Conservation (phyloP, 371 early-diverging fungal genomes). For the Apophysomyces trapeziformis region DNA sequence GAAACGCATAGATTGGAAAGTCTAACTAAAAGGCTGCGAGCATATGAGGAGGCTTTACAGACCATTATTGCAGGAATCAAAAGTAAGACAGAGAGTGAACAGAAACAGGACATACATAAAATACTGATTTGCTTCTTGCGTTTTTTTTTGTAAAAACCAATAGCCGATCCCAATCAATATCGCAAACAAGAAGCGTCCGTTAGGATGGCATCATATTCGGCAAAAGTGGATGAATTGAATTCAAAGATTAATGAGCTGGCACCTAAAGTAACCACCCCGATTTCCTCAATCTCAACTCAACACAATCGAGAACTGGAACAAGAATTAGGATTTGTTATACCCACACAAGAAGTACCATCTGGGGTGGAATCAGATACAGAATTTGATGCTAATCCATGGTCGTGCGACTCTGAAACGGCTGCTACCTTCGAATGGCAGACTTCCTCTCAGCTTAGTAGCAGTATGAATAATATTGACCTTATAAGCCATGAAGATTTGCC, state of each 20-base stretch:
- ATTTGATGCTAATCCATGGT: conserved; percentile 53
- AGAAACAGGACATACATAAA: background rate
- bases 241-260: conserved; percentile 37
- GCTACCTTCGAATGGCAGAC: conserved; percentile 9
- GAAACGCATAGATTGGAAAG: background rate
- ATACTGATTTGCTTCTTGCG: background rate
- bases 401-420: conserved; percentile 22
- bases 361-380: conserved; percentile 20
- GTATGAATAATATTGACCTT: conserved; percentile 38
- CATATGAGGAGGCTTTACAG: conserved; percentile 66
- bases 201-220: conserved; percentile 50
- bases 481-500: conserved; percentile 26
- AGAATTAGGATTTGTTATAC: conserved; percentile 36
- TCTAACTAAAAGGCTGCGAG: conserved; percentile 43
- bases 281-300: conserved; percentile 30
- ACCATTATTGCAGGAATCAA: conserved; percentile 66
- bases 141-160: conserved; percentile 10
- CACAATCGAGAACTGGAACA: conserved; percentile 50
- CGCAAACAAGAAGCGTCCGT: conserved; percentile 58
- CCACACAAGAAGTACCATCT: conserved; percentile 8
- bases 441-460: conserved; percentile 8
- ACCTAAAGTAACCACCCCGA: conserved; percentile 36
- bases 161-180: conserved; percentile 59
- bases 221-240: conserved; percentile 53
- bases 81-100: conserved; percentile 38